These are phyloP conservation scores for Lyophyllum shimeji DNA, from an alignment of 768 basidiomycete species.

Conservation along the genomic window DNA sequence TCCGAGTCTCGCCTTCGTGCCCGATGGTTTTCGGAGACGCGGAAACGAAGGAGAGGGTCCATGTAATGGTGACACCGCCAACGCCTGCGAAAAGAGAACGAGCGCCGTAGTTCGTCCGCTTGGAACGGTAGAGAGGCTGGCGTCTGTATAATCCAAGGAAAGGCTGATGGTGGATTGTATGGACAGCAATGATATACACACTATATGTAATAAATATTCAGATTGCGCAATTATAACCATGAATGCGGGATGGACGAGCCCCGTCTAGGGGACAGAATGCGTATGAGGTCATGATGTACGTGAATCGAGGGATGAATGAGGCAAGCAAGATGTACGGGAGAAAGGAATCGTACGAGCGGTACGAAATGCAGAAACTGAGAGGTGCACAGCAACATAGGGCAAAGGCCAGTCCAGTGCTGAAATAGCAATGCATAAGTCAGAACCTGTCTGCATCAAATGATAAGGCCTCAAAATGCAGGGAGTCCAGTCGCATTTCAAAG, in stretches of 20 bases:
- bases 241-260: background rate
- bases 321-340: background rate
- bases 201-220: constrained; percentile 7
- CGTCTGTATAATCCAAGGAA: background rate
- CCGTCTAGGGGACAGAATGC: background rate
- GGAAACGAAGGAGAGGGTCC: constrained; percentile 20
- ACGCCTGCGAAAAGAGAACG: constrained; percentile 25
- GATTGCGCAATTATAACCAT: background rate
- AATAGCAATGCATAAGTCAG: constrained; percentile 15
- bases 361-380: background rate
- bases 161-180: background rate
- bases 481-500: constrained; percentile 69
- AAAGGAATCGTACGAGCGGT: background rate
- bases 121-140: background rate
- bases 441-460: constrained; percentile 68
- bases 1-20: constrained; percentile 28
- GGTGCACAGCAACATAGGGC: background rate
- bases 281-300: constrained; percentile 1
- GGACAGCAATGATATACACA: constrained; percentile 6
- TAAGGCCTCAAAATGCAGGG: constrained; percentile 69
- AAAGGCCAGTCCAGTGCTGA: background rate
- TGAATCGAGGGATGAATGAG: background rate
- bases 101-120: background rate
- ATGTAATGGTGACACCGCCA: constrained; percentile 31
- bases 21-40: constrained; percentile 26